Evolutionary conservation across 345 rosid genomes (phyloP).

Genomic region (Arabis hirsuta): DNA sequence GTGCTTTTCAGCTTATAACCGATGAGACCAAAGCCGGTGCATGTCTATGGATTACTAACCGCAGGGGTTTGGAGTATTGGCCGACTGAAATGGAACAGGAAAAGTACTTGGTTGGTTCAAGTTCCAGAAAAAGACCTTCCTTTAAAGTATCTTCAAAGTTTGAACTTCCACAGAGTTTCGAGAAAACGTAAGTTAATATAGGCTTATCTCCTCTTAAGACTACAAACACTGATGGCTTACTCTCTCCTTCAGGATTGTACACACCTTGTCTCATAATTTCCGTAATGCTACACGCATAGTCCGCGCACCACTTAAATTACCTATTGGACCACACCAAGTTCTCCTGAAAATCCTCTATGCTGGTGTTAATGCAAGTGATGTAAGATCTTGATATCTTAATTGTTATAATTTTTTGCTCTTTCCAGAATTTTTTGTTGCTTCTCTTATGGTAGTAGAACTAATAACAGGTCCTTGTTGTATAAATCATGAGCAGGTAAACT

Average conservation of each 20-base stretch:
- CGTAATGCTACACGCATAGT: constrained; percentile 78
- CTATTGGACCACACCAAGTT: constrained; percentile 73
- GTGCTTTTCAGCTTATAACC: constrained; percentile 87
- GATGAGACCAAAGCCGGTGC: constrained; percentile 86
- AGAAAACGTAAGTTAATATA: constrained; percentile 72
- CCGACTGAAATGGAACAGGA: constrained; percentile 71
- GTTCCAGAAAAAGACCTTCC: constrained; percentile 48
- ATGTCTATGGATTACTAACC: constrained; percentile 89
- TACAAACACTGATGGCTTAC: constrained; percentile 23
- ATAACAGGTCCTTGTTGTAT: constrained; percentile 25
- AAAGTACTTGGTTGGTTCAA: constrained; percentile 64
- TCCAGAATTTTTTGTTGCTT: not conserved
- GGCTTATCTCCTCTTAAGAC: not conserved
- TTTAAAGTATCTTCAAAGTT: constrained; percentile 47
- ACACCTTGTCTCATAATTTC: constrained; percentile 82
- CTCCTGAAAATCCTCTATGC: constrained; percentile 86
- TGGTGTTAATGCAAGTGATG: constrained; percentile 99
- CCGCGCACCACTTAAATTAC: constrained; percentile 55
- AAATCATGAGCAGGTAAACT: constrained; percentile 67
- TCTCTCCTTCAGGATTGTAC: constrained; percentile 73
- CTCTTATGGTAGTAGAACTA: not conserved
- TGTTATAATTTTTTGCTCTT: not conserved
- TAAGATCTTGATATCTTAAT: constrained; percentile 55
- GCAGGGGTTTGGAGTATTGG: constrained; percentile 95
- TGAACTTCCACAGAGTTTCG: constrained; percentile 75